Base-by-base conservation (phyloP, 2,329 filamentous ascomycete genomes). In the Mollisia scopiformis region DNA sequence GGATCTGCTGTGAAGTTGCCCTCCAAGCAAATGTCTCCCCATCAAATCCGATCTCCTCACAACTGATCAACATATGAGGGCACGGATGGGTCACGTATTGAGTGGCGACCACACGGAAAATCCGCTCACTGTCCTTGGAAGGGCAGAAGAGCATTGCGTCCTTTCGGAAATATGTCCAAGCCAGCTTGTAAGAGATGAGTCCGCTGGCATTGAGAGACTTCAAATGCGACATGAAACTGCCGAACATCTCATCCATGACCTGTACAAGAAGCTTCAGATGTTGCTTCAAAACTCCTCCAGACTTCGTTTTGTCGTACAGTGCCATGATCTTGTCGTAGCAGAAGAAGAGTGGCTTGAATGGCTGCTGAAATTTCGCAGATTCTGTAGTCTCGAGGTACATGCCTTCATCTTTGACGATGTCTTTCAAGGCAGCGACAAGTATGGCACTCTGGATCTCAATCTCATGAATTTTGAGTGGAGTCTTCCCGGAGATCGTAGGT, bases 81-180 rank as follows among this genome's bases (percentile, higher is more conserved):
- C 8, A 2, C n/a, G 35, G 51, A 21, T 31, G 23, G 8, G 37
- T 31, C 16, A 52, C 14, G 23, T 67, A 67, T 4, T 21, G n/a
- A 2, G 65, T 66, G 6, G 30, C 23, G n/a, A 61, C 28, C 0
- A 67, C 60, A 13, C 60, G 53, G 68, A 70, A 75, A 13, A 82
- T 71, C 35, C 77, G 71, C 63, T 81, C 78, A 28, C 76, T 74
- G 65, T 79, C 77, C 46, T 73, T 62, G 13, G 71, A 74, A 58
- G 70, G 75, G 60, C 72, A 76, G 64, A 80, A 78, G 43, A 79
- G 67, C 30, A 75, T 72, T 0, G 74, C 74, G 21, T 71, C 71
- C 11, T 71, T 72, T 8, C 79, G 77, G 66, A 80, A 81, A 39
- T 77, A 75, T 0, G 78, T 76, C 80, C 80, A 82, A 23, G 76